Base-by-base conservation (phyloP, 352 stramenopile species). In the Phytophthora colocasiae region DNA sequence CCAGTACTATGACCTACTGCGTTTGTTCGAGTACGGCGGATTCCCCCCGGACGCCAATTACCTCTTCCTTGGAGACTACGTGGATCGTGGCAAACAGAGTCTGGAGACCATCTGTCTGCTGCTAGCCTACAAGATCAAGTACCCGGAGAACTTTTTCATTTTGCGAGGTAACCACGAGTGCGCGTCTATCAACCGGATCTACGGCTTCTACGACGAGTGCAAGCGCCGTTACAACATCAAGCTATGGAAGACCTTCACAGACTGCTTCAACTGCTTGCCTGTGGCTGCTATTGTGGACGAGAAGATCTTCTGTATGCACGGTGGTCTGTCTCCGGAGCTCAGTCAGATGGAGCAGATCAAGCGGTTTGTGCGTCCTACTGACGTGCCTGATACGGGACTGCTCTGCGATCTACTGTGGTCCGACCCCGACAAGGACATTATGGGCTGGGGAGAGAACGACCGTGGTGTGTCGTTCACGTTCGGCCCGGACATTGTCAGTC, bases 161-260 rank as follows among this genome's bases (percentile, higher is more conserved):
- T 81, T 99, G 51, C 90, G 97, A 15, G 98, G 98, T 15, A 99
- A 99, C 83, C 98, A 99, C 80, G 98, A 99, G 81, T 98, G 93
- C 66, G 94, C 96, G 31, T 98, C 96, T 15, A 99, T 99, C 68
- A 99, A 99, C 81, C 89, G 97, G 27, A 99, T 99, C 78, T 99
- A 99, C 81, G 97, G 97, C 38, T 99, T 99, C 75, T 99, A 99
- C 75, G 97, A 99, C 71, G 98, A 99, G 71, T 99, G 97, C 92
- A 99, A 99, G 71, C 82, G 90, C 11, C 77, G 92, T 43, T 98
- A 97, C 76, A 94, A 84, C 26, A 83, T 98, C 39, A 97, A 97
- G 64, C 74, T 98, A 11, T 98, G 95, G 95, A 83, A 93, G 41
- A 96, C 94, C 17, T 99, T 99, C 77, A 98, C 90, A 45, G 97